These are phyloP conservation scores for Lepidium didymum DNA, from an alignment of 345 rosid species.

Conservation along the genomic window DNA sequence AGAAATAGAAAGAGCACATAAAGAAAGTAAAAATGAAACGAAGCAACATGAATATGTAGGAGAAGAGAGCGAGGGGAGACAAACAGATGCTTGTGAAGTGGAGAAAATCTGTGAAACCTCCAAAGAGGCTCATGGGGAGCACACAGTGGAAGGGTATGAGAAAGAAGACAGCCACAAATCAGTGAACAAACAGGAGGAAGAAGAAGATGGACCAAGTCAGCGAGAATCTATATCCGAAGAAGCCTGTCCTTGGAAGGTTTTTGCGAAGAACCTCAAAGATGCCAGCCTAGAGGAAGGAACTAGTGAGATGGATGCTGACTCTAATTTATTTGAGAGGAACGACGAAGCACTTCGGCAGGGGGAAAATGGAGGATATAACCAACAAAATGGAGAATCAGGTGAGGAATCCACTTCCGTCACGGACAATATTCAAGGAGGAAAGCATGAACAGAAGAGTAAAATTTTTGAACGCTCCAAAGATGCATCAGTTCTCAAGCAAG, in stretches of 20 bases:
- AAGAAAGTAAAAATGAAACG: conserved; percentile 29
- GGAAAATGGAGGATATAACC: conserved; percentile 19
- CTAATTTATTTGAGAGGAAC: conserved; percentile 17
- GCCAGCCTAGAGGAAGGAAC: conserved; percentile 34
- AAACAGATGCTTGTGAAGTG: conserved; percentile 28
- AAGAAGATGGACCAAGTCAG: conserved; percentile 30
- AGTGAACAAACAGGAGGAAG: conserved; percentile 8
- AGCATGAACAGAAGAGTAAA: conserved; percentile 18
- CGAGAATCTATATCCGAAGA: conserved; percentile 18
- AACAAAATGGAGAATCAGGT: conserved; percentile 22
- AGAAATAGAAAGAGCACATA: conserved; percentile 21
- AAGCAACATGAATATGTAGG: conserved; percentile 29
- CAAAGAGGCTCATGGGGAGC: conserved; percentile 22
- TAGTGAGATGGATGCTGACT: conserved; percentile 24
- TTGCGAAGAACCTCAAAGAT: conserved; percentile 34
- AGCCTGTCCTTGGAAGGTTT: conserved; percentile 30
- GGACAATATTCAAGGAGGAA: conserved; percentile 17
- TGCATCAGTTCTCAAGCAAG: conserved; percentile 27
- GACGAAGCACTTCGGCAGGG: conserved; percentile 16
- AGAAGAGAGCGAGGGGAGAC: conserved; percentile 32
- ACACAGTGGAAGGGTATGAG: conserved; percentile 27
- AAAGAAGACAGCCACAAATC: conserved; percentile 3
- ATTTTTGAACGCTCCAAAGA: conserved; percentile 23
- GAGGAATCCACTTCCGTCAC: not conserved
- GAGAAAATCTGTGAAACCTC: conserved; percentile 31